Evolutionary conservation across 441 rosid genomes (phyloP), one percentile per base, ranked within the genome.

Genomic region (Pelargonium cotyledonis): DNA sequence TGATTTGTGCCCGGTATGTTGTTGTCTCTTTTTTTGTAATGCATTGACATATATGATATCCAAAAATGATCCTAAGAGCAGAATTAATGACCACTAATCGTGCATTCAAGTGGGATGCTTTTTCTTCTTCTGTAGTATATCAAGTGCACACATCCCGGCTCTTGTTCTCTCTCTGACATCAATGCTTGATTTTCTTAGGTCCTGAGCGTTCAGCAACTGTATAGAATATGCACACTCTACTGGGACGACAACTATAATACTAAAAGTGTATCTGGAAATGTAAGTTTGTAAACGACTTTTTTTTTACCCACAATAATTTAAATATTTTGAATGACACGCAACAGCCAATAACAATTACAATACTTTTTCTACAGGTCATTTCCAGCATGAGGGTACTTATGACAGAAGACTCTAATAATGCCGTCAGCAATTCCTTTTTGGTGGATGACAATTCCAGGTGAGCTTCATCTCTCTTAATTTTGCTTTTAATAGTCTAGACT

Each of bases 121-220:
- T 31, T 31, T 31, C 31, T 31, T 31, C 35, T 31, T 31, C 35
- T 31, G 35, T 31, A 31, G 3, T 31, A 31, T 31, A 31, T 31
- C 35, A 31, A 31, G 35, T 31, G 35, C 35, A 31, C 35, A 31
- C 35, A 31, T 31, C 35, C 3, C 35, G 35, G 35, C 35, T 31
- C 35, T 31, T 31, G 35, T 31, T 47, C 53, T 47, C n/a, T 47
- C n/a, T 9, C 4, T 47, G 12, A 47, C 70, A 57, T 72, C 18
- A 26, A 63, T 69, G 68, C 60, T 76, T 68, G 72, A 19, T 74
- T 73, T 82, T 58, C 66, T 80, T 86, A 90, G 99, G 86, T 92
- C 80, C 85, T 95, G 73, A 92, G 99, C 51, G 98, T 95, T 49
- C 99, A 95, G 83, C 99, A 90, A 81, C 85, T 95, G 60, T 95